A percentile compares a stretch with the other conserved stretches of the same genome.
Conservation (phyloP, 176 grass and related monocot genomes). For the Oryza officinalis region DNA sequence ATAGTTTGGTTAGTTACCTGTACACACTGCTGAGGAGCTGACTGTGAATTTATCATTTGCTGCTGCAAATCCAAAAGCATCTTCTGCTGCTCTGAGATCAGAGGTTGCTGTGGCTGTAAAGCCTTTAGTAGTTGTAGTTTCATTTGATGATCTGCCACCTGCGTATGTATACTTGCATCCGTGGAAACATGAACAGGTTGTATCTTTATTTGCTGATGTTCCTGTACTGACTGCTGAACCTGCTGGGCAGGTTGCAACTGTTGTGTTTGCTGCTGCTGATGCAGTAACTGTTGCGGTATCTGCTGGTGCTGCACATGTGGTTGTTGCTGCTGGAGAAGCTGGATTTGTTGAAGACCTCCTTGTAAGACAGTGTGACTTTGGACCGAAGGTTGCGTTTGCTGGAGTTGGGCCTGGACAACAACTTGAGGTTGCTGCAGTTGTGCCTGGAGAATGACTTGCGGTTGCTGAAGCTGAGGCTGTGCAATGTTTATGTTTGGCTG, state of each 20-base stretch:
- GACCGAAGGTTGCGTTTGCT: constrained; percentile 52
- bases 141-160: constrained; percentile 61
- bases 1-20: constrained; percentile 37
- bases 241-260: constrained; percentile 34
- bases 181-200: constrained; percentile 33
- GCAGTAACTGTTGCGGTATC: neutral
- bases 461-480: constrained; percentile 58
- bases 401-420: constrained; percentile 39
- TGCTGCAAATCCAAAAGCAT: constrained; percentile 57
- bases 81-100: constrained; percentile 62
- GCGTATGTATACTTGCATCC: constrained; percentile 37
- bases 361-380: constrained; percentile 55
- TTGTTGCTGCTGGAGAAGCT: constrained; percentile 61
- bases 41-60: constrained; percentile 53
- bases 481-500: constrained; percentile 36
- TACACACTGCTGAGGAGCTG: constrained; percentile 42
- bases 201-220: constrained; percentile 54
- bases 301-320: constrained; percentile 42
- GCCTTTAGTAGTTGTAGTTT: constrained; percentile 60
- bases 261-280: constrained; percentile 35
- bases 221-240: constrained; percentile 47
- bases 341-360: constrained; percentile 50
- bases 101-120: constrained; percentile 51
- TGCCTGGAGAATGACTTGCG: constrained; percentile 48
- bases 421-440: constrained; percentile 58